Conservation (phyloP, 2,329 filamentous ascomycete genomes). For the Aspergillus texensis region DNA sequence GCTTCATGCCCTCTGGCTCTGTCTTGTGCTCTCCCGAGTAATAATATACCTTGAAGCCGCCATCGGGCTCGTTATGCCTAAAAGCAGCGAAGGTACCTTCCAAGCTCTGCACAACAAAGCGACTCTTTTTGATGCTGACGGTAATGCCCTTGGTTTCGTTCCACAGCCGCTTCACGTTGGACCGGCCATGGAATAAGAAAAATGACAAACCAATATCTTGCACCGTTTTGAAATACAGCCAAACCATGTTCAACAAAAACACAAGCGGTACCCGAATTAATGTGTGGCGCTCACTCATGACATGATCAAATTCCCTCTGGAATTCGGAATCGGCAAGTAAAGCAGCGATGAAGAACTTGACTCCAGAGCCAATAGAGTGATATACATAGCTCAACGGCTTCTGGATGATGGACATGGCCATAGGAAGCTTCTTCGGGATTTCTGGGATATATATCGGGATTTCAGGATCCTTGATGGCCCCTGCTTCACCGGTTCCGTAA, state of each 20-base stretch:
- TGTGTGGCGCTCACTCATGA: conserved; percentile 39
- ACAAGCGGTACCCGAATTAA: conserved; percentile 41
- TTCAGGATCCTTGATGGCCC: conserved; percentile 27
- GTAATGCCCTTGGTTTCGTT: conserved; percentile 54
- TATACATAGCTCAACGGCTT: conserved; percentile 45
- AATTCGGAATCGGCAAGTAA: conserved; percentile 57
- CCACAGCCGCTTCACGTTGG: conserved; percentile 51
- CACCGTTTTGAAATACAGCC: conserved; percentile 50
- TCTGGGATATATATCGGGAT: conserved; percentile 33
- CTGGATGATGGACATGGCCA: conserved; percentile 29
- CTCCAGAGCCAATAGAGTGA: conserved; percentile 44
- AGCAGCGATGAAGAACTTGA: conserved; percentile 55
- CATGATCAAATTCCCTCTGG: conserved; percentile 53
- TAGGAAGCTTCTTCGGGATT: conserved; percentile 27
- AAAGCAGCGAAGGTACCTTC: conserved; percentile 56
- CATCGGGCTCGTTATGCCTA: conserved; percentile 41
- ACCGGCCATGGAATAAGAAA: conserved; percentile 54
- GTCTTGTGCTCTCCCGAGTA: conserved; percentile 45
- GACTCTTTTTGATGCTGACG: conserved; percentile 50
- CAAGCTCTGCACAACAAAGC: conserved; percentile 51
- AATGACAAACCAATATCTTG: conserved; percentile 51
- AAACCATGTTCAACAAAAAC: conserved; percentile 50
- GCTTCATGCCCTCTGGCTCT: conserved; percentile 48
- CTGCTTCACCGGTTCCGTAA: conserved; percentile 30
- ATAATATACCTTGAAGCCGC: conserved; percentile 45